Base-by-base conservation (phyloP, 192 early-diverging fungal species). In the Helicostylum pulchrum region DNA sequence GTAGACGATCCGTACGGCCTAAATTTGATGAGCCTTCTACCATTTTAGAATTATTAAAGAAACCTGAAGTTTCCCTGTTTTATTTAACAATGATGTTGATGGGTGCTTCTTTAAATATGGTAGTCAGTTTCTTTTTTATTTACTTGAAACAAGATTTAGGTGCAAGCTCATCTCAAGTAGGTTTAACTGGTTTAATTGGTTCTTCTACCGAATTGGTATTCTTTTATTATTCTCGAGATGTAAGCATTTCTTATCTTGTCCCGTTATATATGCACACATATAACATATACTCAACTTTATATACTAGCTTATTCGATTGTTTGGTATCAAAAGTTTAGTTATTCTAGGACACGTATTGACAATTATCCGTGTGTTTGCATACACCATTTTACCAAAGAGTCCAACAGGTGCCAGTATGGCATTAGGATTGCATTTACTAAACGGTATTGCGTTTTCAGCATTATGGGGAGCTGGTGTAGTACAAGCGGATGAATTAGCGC, bases 41-140 rank as follows among this genome's bases (percentile, higher is more conserved):
- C 2, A 47, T 72, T 4, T 19, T 72, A 1, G 62, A 73, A 31
- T 49, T 79, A 31, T 23, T 79, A 5, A 70, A 45, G 21, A 68
- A 71, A 14, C 71, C 68, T 10, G 30, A 62, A 14, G 78, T 79
- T 0, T 65, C 64, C 19, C 42, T 70, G 6, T 77, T 79, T 54
- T 77, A 76, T 39, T 9, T 65, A 4, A 75, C 70, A 15, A 79
- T 79, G 78, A 67, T 79, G 67, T 31, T 79, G n/a, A 79, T 79
- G 78, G 78, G 78, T 2, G 66, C 65, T 14, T 67, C 78, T 8
- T 55, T 79, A 12, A 69, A 72, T 42, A 79, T 79, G 75, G 68
- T 76, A 2, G 49, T 72, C 39, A 64, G 70, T 45, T 79, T 79
- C 31, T 57, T 79, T 7, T 73, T 79, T 9, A 69, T 79, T 32